Evolutionary conservation across 768 basidiomycete genomes (phyloP).

Genomic region (Mycena olivaceomarginata): DNA sequence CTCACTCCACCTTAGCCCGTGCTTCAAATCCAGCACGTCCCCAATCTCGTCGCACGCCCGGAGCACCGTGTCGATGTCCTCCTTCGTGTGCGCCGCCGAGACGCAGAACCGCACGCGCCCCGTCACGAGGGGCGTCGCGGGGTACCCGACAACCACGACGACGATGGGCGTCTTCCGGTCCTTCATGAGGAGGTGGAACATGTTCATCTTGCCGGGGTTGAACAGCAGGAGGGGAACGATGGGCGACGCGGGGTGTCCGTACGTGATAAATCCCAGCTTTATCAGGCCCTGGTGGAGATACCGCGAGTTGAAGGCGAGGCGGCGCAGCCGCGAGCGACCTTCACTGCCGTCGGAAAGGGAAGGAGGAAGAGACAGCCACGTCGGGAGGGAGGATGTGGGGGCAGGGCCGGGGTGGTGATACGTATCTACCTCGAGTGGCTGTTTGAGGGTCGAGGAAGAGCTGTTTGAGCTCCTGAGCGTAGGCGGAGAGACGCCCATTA

Average conservation of each 20-base stretch:
- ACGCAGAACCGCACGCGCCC: slow-evolving; percentile 95
- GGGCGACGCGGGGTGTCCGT: slow-evolving; percentile 93
- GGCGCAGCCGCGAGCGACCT: slow-evolving; percentile 86
- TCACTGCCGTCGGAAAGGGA: slow-evolving; percentile 89
- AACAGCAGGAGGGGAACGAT: slow-evolving; percentile 96
- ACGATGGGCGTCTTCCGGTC: slow-evolving; percentile 88
- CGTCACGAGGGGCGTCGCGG: slow-evolving; percentile 93
- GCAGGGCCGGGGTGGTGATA: slow-evolving; percentile 80
- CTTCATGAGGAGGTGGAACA: slow-evolving; percentile 94
- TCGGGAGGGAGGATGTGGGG: slow-evolving; percentile 77
- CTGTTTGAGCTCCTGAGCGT: slow-evolving; percentile 48
- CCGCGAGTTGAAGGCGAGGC: slow-evolving; percentile 96
- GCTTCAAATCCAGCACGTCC: slow-evolving; percentile 92
- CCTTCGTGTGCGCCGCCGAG: slow-evolving; percentile 96
- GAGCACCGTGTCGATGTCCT: slow-evolving; percentile 92
- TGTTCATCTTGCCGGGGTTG: slow-evolving; percentile 94
- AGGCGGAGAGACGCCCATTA: slow-evolving; percentile 87
- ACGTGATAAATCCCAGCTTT: slow-evolving; percentile 98
- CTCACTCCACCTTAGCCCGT: slow-evolving; percentile 72
- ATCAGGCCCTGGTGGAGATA: slow-evolving; percentile 92
- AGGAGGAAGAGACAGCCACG: slow-evolving; percentile 87
- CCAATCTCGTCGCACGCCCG: slow-evolving; percentile 95
- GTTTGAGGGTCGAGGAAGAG: slow-evolving; percentile 53
- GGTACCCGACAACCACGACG: slow-evolving; percentile 94
- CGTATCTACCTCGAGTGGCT: slow-evolving; percentile 58